Evolutionary conservation across 495 filamentous ascomycete species (phyloP), one percentile per base, ranked within the genome.

Genomic region (Glarea lozoyensis): DNA sequence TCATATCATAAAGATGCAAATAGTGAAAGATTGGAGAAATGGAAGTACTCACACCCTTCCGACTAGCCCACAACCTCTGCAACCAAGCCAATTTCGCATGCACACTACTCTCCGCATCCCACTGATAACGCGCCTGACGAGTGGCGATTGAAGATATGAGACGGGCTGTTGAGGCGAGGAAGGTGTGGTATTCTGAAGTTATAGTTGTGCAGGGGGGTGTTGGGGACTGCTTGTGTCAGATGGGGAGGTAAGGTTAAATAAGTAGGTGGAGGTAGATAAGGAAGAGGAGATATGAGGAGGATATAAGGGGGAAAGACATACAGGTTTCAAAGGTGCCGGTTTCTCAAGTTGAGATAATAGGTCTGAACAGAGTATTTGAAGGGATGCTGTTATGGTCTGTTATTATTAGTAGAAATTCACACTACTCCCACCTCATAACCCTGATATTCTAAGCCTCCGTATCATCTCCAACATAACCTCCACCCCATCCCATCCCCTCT

Each of bases 21-120:
- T n/a, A n/a, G n/a, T n/a, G n/a, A 19, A 19, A 10, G 20, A 37
- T 12, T 12, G 10, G 25, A 17, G 20, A 30, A 37, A 27, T 15
- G 20, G 20, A 17, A 4, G 9, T 15, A 43, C 51, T 19, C 21
- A 49, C 53, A 4, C 38, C 23, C 15, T 13, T 24, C 45, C 53
- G 32, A 48, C 53, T 56, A 22, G 53, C 53, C 53, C 53, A 56
- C n/a, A 56, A 35, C 3, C 43, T 39, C 40, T 56, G 53, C 45
- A 56, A 18, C 49, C 49, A 56, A 12, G 12, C 37, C 15, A 56
- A 13, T 2, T 27, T 40, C 20, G 53, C 45, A 34, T 46, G 45
- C 3, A 56, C 49, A 2, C 34, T 27, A 35, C 46, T 50, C 7
- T 44, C 9, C 5, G 5, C 18, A 0, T 33, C 32, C 49, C 49